phyloP scores from a whole-genome alignment of 2,329 filamentous ascomycete species.

The Fusarium sp. region DNA sequence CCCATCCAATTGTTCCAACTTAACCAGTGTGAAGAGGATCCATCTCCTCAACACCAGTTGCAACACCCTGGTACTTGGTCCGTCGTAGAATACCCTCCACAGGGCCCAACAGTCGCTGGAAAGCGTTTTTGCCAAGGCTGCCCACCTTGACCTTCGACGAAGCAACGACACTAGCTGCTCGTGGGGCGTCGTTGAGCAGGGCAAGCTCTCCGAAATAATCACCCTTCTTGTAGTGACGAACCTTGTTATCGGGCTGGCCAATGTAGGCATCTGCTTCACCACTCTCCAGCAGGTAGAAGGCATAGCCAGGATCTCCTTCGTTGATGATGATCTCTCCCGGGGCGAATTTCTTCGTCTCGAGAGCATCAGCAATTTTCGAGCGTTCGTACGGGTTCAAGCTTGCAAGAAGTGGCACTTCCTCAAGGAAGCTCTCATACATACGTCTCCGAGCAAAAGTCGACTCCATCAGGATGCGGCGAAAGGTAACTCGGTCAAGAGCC shows the following conservation, averaged over 20 bases:
- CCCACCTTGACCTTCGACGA: conserved; percentile 92
- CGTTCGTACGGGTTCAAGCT: conserved; percentile 91
- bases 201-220: conserved; percentile 98
- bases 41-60: conserved; percentile 70
- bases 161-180: conserved; percentile 87
- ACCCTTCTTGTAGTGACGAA: conserved; percentile 87
- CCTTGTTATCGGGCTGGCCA: conserved; percentile 71
- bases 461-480: conserved; percentile 98
- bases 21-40: conserved; percentile 66
- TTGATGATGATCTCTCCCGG: conserved; percentile 84
- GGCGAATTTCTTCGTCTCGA: conserved; percentile 89
- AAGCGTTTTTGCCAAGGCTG: conserved; percentile 89
- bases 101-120: conserved; percentile 90
- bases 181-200: conserved; percentile 89
- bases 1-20: conserved; percentile 2
- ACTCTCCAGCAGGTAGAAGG: conserved; percentile 89
- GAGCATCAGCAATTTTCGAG: conserved; percentile 95
- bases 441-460: conserved; percentile 94
- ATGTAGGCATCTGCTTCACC: conserved; percentile 91
- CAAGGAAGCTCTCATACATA: conserved; percentile 97
- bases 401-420: conserved; percentile 87
- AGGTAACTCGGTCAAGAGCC: conserved; percentile 94
- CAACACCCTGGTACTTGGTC: conserved; percentile 69
- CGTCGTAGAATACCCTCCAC: conserved; percentile 95
- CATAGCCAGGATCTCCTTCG: conserved; percentile 89